Base-by-base conservation (phyloP, 306 rosid genomes). In the Luffa aegyptiaca region DNA sequence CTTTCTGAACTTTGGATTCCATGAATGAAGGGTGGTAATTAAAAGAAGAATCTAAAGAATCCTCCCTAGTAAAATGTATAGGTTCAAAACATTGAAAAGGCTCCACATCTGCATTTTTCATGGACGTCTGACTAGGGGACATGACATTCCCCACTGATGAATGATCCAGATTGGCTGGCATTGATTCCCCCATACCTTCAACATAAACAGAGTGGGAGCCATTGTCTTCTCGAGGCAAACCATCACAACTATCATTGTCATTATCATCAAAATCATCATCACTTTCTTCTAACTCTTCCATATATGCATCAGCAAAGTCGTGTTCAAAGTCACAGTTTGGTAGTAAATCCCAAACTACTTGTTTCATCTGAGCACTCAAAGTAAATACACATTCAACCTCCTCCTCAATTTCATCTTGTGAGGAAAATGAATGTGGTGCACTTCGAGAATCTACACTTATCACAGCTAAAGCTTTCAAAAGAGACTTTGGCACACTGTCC, bases 351-450 rank as follows among this genome's bases (percentile, higher is more conserved):
- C 84, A 81, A 78, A 90, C 78, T 86, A 90, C 70, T 85, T 92
- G 97, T 78, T 91, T 91, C 75, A 88, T 31, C 68, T 85, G 88
- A 80, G 97, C 97, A 88, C 97, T 92, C 71, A 89, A 77, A 84
- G 81, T 82, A 84, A 95, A 82, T 84, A 91, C 81, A 83, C 87
- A 80, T 73, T 92, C 93, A 55, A 85, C 89, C 73, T 91, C 97
- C 77, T 86, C 84, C 55, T 89, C 91, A 78, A 90, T 83, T 79
- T 79, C 77, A 75, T 90, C 89, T 84, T 84, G 81, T 51, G 63
- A 69, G 36, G 68, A 76, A 79, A 49, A 42, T 36, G 45, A 71
- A 57, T 73, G 61, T 0, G 82, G 66, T 3, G 44, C 56, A 75
- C 59, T 77, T 66, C 20, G 83, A 55, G 91, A 86, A 79, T 79